Percentiles rank a stretch among this genome's conserved stretches.
phyloP scores from a whole-genome alignment of 768 basidiomycete species.

The Lactifluus volemus region DNA sequence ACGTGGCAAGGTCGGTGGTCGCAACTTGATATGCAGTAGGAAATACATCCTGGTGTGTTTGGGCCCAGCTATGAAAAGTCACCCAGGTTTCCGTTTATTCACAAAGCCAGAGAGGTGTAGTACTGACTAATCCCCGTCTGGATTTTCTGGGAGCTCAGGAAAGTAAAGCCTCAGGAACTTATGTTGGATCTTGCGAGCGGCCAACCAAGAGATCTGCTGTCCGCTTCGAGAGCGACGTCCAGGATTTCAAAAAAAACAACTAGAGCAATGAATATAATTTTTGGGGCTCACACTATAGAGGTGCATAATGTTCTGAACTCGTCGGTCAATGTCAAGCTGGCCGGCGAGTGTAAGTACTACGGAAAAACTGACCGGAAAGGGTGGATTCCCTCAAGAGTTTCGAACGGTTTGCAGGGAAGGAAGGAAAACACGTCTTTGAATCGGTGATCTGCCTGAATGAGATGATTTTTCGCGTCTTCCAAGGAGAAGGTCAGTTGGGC shows the following conservation, averaged over 20 bases:
- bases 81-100: neutral
- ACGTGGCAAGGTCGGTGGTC: slow-evolving; percentile 43
- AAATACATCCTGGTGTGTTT: slow-evolving; percentile 33
- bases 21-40: slow-evolving; percentile 66
- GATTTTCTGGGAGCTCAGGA: slow-evolving; percentile 61
- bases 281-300: slow-evolving; percentile 54
- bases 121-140: slow-evolving; percentile 41
- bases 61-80: slow-evolving; percentile 4
- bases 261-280: neutral
- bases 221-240: slow-evolving; percentile 33
- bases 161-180: slow-evolving; percentile 72
- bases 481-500: slow-evolving; percentile 70
- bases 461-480: slow-evolving; percentile 63
- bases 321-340: neutral
- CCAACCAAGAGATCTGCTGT: slow-evolving; percentile 82
- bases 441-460: slow-evolving; percentile 56
- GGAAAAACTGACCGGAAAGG: slow-evolving; percentile 56
- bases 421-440: slow-evolving; percentile 61
- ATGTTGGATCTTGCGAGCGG: slow-evolving; percentile 76
- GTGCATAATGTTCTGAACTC: slow-evolving; percentile 50
- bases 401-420: slow-evolving; percentile 68
- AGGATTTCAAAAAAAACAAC: neutral
- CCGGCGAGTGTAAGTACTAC: neutral
- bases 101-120: slow-evolving; percentile 6
- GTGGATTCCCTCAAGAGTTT: slow-evolving; percentile 65